Conservation (phyloP, 805 yeast genomes). For the Metschnikowia continentalis region DNA sequence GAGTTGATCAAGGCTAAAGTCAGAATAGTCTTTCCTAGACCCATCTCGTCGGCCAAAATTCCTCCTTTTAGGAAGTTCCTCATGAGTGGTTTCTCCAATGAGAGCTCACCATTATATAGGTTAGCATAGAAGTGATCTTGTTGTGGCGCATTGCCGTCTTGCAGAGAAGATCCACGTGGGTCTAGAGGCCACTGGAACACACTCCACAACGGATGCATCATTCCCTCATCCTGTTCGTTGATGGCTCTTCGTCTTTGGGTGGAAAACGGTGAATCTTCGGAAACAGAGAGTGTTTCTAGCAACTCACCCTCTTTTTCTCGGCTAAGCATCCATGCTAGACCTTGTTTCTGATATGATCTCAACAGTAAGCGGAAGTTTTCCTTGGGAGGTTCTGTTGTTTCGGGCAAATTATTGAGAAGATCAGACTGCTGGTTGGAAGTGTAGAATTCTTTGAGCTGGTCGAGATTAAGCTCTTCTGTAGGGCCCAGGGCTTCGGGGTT, state of each 20-base stretch:
- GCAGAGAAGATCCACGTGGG: conserved; percentile 10
- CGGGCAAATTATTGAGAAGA: conserved; percentile 54
- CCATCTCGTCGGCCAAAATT: conserved; percentile 94
- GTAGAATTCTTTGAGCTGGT: conserved; percentile 75
- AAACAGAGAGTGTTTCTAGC: conserved; percentile 31
- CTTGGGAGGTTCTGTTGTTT: conserved; percentile 49
- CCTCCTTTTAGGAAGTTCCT: conserved; percentile 70
- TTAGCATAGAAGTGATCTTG: conserved; percentile 62
- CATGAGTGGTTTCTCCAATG: conserved; percentile 61
- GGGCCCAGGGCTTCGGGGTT: conserved; percentile 19
- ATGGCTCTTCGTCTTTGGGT: conserved; percentile 25
- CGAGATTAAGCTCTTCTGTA: conserved; percentile 49
- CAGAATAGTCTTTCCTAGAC: conserved; percentile 88
- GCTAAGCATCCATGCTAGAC: conserved; percentile 84
- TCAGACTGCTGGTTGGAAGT: conserved; percentile 63
- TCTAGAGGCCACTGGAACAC: conserved; percentile 70
- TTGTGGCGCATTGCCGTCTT: conserved; percentile 1
- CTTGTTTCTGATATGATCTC: conserved; percentile 78
- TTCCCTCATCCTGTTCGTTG: conserved; percentile 39
- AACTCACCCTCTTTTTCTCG: conserved; percentile 62
- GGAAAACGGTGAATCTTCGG: conserved; percentile 20
- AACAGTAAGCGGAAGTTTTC: conserved; percentile 53
- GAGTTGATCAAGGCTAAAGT: conserved; percentile 69
- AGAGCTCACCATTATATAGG: conserved; percentile 73
- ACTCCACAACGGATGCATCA: conserved; percentile 84